phyloP scores from a whole-genome alignment of 768 basidiomycete genomes.

The Multifurca ochricompacta region DNA sequence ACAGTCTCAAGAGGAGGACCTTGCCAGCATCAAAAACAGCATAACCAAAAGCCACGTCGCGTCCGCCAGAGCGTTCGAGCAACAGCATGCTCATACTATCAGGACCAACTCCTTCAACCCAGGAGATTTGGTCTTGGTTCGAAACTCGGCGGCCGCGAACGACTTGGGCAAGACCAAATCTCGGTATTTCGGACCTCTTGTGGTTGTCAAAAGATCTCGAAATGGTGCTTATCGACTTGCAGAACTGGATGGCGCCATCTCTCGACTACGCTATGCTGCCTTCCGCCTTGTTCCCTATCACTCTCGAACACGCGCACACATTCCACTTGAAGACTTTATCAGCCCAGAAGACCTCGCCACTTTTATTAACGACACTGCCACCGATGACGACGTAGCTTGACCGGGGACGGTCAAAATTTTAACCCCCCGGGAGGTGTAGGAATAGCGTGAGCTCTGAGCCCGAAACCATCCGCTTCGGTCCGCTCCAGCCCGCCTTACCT shows the following conservation, averaged over 20 bases:
- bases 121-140: slow-evolving; percentile 23
- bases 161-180: slow-evolving; percentile 23
- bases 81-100: slow-evolving; percentile 10
- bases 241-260: slow-evolving; percentile 23
- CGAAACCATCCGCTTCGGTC: too few relatives aligned
- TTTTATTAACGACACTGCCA: too few relatives aligned
- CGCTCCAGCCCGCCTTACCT: too few relatives aligned
- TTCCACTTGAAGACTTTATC: too few relatives aligned
- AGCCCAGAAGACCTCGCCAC: too few relatives aligned
- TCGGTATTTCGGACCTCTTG: slow-evolving; percentile 21
- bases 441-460: too few relatives aligned
- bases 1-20: slow-evolving; percentile 10
- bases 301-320: not conserved
- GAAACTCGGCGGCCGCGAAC: slow-evolving; percentile 23
- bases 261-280: slow-evolving; percentile 7
- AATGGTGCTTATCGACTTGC: slow-evolving; percentile 19
- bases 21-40: not conserved
- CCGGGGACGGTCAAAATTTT: too few relatives aligned
- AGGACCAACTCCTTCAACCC: slow-evolving; percentile 23
- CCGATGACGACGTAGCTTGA: too few relatives aligned
- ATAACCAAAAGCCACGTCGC: not conserved
- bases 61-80: not conserved
- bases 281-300: slow-evolving; percentile 24
- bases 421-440: too few relatives aligned
- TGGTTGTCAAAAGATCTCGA: slow-evolving; percentile 17